These are phyloP conservation scores for Cladorrhinum sp. DNA, from an alignment of 2,329 filamentous ascomycete species.

Conservation along the genomic window DNA sequence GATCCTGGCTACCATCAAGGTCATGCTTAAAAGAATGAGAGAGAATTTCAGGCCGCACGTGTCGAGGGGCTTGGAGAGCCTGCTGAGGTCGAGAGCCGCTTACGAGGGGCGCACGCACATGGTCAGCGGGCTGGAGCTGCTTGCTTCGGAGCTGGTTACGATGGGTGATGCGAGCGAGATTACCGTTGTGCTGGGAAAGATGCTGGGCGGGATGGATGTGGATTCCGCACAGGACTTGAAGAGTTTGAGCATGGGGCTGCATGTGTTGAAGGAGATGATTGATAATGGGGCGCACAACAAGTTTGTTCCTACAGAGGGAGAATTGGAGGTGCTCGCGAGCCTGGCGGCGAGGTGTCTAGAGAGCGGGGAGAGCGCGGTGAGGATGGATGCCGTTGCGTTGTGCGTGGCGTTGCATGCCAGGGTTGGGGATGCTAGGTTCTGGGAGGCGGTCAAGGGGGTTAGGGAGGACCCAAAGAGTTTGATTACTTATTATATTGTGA, in stretches of 20 bases:
- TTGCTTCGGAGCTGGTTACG: conserved; percentile 67
- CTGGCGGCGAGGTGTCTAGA: conserved; percentile 58
- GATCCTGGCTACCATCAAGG: conserved; percentile 68
- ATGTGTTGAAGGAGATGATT: conserved; percentile 59
- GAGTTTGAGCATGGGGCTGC: conserved; percentile 60
- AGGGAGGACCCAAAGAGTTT: conserved; percentile 72
- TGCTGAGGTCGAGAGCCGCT: conserved; percentile 61
- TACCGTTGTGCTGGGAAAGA: conserved; percentile 49
- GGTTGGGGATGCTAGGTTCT: conserved; percentile 61
- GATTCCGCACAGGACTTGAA: conserved; percentile 26
- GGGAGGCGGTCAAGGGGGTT: conserved; percentile 61
- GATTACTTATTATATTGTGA: conserved; percentile 78
- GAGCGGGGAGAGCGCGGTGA: conserved; percentile 58
- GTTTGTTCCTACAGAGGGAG: conserved; percentile 49
- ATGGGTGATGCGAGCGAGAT: conserved; percentile 64
- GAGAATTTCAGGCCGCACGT: conserved; percentile 66
- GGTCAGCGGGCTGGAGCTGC: conserved; percentile 68
- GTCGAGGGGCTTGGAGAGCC: conserved; percentile 62
- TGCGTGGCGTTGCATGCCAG: conserved; percentile 67
- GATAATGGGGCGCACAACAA: conserved; percentile 41
- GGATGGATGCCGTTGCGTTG: conserved; percentile 76
- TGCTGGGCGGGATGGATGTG: conserved; percentile 45
- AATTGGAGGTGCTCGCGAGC: conserved; percentile 49
- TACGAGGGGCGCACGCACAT: conserved; percentile 71
- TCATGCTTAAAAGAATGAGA: conserved; percentile 66